These are phyloP conservation scores for Hysterium pulicare DNA, from an alignment of 2,329 filamentous ascomycete genomes.

Conservation along the genomic window DNA sequence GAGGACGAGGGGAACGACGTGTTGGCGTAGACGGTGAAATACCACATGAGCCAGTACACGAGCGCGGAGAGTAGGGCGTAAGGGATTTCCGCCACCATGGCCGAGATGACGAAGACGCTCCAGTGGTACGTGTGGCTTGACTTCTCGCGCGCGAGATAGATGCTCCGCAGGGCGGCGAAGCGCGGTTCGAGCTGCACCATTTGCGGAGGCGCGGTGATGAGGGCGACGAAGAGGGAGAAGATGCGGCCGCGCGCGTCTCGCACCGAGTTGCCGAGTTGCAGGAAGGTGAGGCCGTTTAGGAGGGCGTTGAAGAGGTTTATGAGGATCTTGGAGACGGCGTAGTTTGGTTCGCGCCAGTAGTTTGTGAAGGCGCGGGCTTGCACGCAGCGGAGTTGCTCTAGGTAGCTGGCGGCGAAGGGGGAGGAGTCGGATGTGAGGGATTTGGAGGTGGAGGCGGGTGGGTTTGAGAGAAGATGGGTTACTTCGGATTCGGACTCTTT, in stretches of 20 bases:
- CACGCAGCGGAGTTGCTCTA: too few relatives aligned
- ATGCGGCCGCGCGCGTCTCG: slow-evolving; percentile 56
- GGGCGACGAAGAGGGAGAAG: slow-evolving; percentile 73
- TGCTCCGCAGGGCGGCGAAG: slow-evolving; percentile 61
- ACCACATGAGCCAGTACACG: slow-evolving; percentile 52
- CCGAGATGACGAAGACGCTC: slow-evolving; percentile 65
- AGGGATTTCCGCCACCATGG: slow-evolving; percentile 66
- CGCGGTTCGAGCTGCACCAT: slow-evolving; percentile 75
- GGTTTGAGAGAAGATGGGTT: too few relatives aligned
- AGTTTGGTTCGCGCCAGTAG: slow-evolving; percentile 63
- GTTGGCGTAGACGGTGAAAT: too few relatives aligned
- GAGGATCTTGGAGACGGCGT: slow-evolving; percentile 62
- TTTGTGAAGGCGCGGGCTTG: too few relatives aligned
- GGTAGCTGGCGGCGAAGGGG: too few relatives aligned
- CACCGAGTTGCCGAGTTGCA: slow-evolving; percentile 41
- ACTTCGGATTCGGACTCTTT: too few relatives aligned
- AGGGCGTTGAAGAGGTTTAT: slow-evolving; percentile 51
- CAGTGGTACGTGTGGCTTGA: slow-evolving; percentile 79
- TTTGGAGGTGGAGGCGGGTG: too few relatives aligned
- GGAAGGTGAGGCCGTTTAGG: slow-evolving; percentile 50
- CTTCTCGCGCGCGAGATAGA: slow-evolving; percentile 70
- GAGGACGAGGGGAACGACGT: background rate
- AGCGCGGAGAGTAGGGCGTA: slow-evolving; percentile 64
- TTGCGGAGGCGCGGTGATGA: slow-evolving; percentile 69
- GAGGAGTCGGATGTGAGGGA: too few relatives aligned